Percentiles rank a stretch among this genome's conserved stretches.
phyloP scores from a whole-genome alignment of 108 stramenopile species.

The Nitzschia inconspicua region DNA sequence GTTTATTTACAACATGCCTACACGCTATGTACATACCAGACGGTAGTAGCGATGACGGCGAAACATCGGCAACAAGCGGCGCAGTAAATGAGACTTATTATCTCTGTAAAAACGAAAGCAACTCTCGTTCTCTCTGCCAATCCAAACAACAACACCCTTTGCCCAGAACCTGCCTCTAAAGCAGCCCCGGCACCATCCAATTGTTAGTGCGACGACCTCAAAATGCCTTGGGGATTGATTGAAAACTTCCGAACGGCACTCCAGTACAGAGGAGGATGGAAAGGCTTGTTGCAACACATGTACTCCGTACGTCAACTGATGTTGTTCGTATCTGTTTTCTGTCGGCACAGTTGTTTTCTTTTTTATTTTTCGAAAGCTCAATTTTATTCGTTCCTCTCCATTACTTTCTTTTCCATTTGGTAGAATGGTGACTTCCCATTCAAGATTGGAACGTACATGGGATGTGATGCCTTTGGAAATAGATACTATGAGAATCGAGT shows the following conservation, averaged over 20 bases:
- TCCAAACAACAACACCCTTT: not conserved
- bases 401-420: not conserved
- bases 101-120: too few relatives aligned
- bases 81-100: too few relatives aligned
- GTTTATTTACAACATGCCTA: too few relatives aligned
- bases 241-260: constrained; percentile 62
- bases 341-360: too few relatives aligned
- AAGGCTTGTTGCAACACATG: constrained; percentile 86
- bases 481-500: constrained; percentile 95
- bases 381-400: constrained; percentile 3
- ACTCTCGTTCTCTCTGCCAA: too few relatives aligned
- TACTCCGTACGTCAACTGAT: constrained; percentile 68
- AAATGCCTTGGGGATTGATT: constrained; percentile 71
- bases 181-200: constrained; percentile 61
- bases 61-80: too few relatives aligned
- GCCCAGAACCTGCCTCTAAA: constrained; percentile 50
- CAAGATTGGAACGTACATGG: constrained; percentile 96
- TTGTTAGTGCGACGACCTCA: too few relatives aligned
- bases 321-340: not conserved
- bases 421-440: constrained; percentile 93
- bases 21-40: too few relatives aligned
- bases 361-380: not conserved
- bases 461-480: constrained; percentile 88
- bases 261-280: constrained; percentile 88
- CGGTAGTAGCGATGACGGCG: too few relatives aligned